Evolutionary conservation across 768 basidiomycete genomes (phyloP).

Genomic region (Termitomyces eurrhizus): DNA sequence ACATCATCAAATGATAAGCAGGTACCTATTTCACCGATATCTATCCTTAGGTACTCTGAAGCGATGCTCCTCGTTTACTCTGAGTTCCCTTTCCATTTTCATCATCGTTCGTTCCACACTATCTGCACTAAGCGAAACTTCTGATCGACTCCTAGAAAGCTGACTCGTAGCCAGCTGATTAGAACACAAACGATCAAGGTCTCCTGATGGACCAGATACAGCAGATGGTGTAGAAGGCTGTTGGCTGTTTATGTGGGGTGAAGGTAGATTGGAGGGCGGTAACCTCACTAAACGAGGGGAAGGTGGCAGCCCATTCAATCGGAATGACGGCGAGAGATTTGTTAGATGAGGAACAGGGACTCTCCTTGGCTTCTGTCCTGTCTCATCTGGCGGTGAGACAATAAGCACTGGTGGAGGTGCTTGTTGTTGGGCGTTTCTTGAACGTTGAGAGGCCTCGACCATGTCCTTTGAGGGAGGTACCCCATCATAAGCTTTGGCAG

Average conservation of each 20-base stretch:
- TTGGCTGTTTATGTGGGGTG: neutral
- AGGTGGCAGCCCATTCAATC: slow-evolving; percentile 6
- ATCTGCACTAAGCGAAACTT: slow-evolving; percentile 8
- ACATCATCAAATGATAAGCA: neutral
- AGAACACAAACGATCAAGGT: neutral
- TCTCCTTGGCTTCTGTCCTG: slow-evolving; percentile 1
- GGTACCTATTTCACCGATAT: neutral
- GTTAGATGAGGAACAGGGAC: slow-evolving; percentile 8
- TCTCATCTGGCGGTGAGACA: slow-evolving; percentile 10
- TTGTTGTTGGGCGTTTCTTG: neutral
- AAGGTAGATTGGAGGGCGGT: slow-evolving; percentile 1
- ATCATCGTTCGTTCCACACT: slow-evolving; percentile 12
- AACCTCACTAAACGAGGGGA: slow-evolving; percentile 8
- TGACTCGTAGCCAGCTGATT: neutral
- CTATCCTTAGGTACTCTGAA: neutral
- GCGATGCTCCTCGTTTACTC: neutral
- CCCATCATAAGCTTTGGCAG: slow-evolving; percentile 10
- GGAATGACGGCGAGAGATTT: neutral
- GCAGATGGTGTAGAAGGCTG: neutral
- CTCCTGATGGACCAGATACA: neutral
- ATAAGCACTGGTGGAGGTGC: slow-evolving; percentile 6
- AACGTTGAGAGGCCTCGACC: neutral
- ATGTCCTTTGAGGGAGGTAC: neutral
- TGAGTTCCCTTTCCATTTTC: slow-evolving; percentile 11
- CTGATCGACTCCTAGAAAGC: neutral